Conservation (phyloP, 2,329 filamentous ascomycete species). For the Aspergillus puulaauensis region DNA sequence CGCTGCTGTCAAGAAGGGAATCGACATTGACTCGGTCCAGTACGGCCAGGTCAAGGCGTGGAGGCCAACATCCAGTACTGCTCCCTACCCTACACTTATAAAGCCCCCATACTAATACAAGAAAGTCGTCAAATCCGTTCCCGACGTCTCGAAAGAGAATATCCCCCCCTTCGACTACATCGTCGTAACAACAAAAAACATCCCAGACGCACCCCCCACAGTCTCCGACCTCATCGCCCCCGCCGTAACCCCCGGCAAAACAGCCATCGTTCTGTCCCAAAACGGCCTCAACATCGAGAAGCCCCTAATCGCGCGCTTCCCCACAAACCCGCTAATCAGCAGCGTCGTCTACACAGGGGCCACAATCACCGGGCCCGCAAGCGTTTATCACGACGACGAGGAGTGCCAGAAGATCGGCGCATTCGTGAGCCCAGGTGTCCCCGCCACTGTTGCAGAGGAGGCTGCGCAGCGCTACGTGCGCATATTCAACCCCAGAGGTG, state of each 20-base stretch:
- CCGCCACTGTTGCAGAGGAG: background rate
- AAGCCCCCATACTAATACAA: background rate
- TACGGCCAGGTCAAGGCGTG: background rate
- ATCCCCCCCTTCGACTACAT: constrained; percentile 52
- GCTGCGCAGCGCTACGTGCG: background rate
- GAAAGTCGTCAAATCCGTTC: constrained; percentile 41
- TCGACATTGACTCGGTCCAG: background rate
- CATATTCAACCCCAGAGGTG: background rate
- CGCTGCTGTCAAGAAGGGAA: background rate
- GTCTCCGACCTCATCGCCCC: constrained; percentile 52
- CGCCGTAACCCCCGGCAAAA: constrained; percentile 52
- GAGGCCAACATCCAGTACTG: background rate
- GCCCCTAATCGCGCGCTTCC: constrained; percentile 52
- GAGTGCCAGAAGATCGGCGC: background rate
- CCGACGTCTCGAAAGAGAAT: constrained; percentile 36
- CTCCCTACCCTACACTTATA: background rate
- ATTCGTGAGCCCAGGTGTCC: background rate
- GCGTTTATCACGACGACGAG: background rate
- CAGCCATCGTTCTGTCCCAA: constrained; percentile 57
- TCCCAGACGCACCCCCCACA: constrained; percentile 53
- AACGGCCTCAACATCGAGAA: constrained; percentile 65
- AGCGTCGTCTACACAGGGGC: constrained; percentile 53
- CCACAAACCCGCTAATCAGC: constrained; percentile 52
- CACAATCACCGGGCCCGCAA: background rate
- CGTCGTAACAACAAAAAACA: constrained; percentile 59